These are phyloP conservation scores for Neonectria sp. DNA, from an alignment of 2,329 filamentous ascomycete species.

Conservation along the genomic window DNA sequence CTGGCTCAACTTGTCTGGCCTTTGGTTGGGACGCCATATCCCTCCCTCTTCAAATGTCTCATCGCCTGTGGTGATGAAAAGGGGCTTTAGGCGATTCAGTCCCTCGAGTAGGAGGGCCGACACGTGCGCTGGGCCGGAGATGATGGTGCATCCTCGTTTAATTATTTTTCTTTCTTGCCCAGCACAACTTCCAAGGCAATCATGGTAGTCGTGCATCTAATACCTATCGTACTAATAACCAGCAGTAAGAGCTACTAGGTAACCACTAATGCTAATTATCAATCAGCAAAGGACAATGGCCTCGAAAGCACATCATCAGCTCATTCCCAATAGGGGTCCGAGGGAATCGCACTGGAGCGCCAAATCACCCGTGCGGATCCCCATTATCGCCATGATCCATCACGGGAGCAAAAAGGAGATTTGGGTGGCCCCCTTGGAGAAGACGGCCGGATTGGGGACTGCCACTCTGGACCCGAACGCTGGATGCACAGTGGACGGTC, in stretches of 20 bases:
- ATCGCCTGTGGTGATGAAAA: neutral
- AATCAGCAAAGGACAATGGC: neutral
- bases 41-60: neutral
- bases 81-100: neutral
- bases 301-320: conserved; percentile 27
- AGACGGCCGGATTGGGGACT: conserved; percentile 11
- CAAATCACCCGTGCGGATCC: conserved; percentile 39
- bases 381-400: conserved; percentile 33
- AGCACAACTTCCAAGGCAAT: neutral
- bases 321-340: conserved; percentile 37
- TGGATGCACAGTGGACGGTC: neutral
- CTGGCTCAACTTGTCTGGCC: conserved; percentile 4
- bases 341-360: conserved; percentile 18
- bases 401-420: conserved; percentile 35
- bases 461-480: neutral
- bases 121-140: neutral
- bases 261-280: conserved; percentile 15
- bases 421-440: conserved; percentile 19
- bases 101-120: neutral
- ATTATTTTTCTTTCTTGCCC: neutral
- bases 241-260: neutral
- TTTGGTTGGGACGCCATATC: neutral
- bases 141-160: conserved; percentile 2
- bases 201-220: neutral
- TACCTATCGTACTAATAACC: neutral